A percentile compares a stretch with the other conserved stretches of the same genome.
Evolutionary conservation across 805 yeast species (phyloP).

Genomic region (Cyberlindnera petersonii): DNA sequence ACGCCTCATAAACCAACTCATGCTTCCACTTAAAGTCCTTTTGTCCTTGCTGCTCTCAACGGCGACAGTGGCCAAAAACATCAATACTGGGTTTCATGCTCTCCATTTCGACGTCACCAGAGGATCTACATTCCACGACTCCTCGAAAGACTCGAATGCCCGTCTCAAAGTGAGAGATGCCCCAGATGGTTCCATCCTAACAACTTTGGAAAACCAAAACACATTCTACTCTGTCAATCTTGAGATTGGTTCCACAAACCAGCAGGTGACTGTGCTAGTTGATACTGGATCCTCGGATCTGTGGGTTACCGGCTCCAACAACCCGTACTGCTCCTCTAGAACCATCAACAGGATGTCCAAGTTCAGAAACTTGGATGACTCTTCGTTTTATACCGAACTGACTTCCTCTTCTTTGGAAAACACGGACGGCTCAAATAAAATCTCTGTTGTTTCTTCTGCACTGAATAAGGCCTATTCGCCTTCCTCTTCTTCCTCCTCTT

Average conservation of each 20-base stretch:
- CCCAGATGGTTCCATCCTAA: conserved; percentile 29
- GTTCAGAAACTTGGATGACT: conserved; percentile 16
- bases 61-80: conserved; percentile 13
- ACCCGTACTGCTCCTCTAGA: conserved; percentile 40
- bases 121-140: conserved; percentile 16
- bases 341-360: conserved; percentile 5
- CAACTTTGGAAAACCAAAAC: conserved; percentile 35
- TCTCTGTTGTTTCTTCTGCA: conserved; percentile 3
- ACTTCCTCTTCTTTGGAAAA: background rate
- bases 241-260: conserved; percentile 54
- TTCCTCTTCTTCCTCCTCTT: conserved; percentile 6
- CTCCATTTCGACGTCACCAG: conserved; percentile 18
- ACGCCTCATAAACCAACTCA: background rate
- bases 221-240: conserved; percentile 44
- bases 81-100: conserved; percentile 14
- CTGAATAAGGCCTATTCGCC: conserved; percentile 9
- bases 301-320: conserved; percentile 53
- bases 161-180: conserved; percentile 9
- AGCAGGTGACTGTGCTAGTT: conserved; percentile 51
- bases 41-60: conserved; percentile 9
- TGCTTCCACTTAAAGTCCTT: conserved; percentile 6
- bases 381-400: conserved; percentile 1
- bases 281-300: conserved; percentile 79
- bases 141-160: conserved; percentile 10
- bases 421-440: background rate